Evolutionary conservation across 257 asterid species (phyloP).

Genomic region (Gentiana dahurica): DNA sequence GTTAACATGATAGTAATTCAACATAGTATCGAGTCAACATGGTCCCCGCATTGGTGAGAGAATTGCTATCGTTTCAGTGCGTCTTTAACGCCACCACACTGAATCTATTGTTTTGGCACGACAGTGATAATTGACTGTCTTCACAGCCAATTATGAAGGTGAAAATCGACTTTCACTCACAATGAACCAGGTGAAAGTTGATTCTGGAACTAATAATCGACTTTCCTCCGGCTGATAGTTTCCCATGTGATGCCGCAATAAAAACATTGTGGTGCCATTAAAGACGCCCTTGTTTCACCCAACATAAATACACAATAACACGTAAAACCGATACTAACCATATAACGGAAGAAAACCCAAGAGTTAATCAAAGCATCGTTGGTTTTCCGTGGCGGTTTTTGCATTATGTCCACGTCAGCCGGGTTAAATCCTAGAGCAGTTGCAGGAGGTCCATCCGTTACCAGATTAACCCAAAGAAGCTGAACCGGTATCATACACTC

Average conservation of each 20-base stretch:
- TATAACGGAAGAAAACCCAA: slow-evolving; percentile 83
- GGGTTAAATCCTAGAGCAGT: slow-evolving; percentile 92
- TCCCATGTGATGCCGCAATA: not conserved
- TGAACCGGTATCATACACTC: slow-evolving; percentile 90
- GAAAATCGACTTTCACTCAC: not conserved
- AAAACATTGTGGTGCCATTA: not conserved
- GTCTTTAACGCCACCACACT: no score
- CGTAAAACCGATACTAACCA: slow-evolving; percentile 29
- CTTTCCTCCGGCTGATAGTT: not conserved
- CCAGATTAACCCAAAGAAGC: slow-evolving; percentile 89
- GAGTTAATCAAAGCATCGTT: slow-evolving; percentile 61
- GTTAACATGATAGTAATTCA: not conserved
- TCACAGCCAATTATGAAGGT: not conserved
- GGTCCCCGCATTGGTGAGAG: no score
- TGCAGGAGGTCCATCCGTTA: slow-evolving; percentile 97
- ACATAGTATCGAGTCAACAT: no score
- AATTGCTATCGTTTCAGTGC: no score
- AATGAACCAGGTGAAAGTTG: not conserved
- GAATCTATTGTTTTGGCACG: no score
- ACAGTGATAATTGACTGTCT: no score
- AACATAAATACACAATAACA: not conserved
- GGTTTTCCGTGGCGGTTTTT: slow-evolving; percentile 73
- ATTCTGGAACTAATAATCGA: not conserved
- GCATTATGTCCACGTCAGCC: slow-evolving; percentile 82
- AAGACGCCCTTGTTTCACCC: no score